phyloP scores from a whole-genome alignment of 257 asterid genomes.

The Phtheirospermum japonicum region DNA sequence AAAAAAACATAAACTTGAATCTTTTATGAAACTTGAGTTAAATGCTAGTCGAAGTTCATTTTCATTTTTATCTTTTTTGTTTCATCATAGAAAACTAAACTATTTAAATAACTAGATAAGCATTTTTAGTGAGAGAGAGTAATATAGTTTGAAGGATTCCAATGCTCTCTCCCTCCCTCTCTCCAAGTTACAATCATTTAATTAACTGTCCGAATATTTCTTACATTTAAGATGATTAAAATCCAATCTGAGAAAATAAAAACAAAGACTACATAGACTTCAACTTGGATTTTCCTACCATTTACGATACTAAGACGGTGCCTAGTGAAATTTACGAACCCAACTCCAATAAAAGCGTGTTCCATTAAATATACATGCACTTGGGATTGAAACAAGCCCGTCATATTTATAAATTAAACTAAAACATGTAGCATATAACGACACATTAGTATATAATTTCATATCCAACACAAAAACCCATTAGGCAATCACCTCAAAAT shows the following conservation, averaged over 20 bases:
- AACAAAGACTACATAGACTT: conserved; percentile 2
- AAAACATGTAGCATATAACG: no score
- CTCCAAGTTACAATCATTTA: not conserved
- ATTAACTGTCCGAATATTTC: not conserved
- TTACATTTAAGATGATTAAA: conserved; percentile 15
- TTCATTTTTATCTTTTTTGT: conserved; percentile 4
- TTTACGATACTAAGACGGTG: not conserved
- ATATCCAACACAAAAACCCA: no score
- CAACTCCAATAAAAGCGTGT: not conserved
- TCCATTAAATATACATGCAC: not conserved
- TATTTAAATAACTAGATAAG: not conserved
- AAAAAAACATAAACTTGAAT: conserved; percentile 4
- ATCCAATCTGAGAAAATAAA: not conserved
- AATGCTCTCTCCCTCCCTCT: not conserved
- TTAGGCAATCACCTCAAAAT: no score
- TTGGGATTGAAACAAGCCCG: not conserved
- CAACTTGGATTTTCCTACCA: not conserved
- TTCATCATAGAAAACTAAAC: not conserved
- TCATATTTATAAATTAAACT: no score
- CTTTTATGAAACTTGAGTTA: not conserved
- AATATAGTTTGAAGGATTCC: not conserved
- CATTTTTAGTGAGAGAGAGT: conserved; percentile 3
- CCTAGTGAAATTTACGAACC: not conserved
- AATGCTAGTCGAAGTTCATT: not conserved
- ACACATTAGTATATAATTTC: no score